Evolutionary conservation across 805 yeast genomes (phyloP), one percentile per base, ranked within the genome.

Genomic region (Saturnispora sekii): DNA sequence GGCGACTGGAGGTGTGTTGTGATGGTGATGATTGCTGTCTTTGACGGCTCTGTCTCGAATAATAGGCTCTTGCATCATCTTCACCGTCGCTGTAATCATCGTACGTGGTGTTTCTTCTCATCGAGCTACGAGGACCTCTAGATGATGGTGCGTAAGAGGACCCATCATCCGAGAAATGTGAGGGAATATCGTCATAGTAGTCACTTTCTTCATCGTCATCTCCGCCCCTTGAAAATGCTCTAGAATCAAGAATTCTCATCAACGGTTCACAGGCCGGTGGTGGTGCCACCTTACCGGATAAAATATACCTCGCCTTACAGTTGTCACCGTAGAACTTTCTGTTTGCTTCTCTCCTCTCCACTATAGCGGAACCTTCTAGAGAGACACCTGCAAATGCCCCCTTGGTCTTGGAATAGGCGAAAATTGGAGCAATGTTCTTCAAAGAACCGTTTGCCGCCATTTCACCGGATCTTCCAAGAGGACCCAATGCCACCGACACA

Each of bases 371-470:
- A 29, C 98, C 98, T 67, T 90, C 98, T 43, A 90, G 74, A 1
- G 97, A 90, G 15, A 90, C 94, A 59, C 98, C 98, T 0, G 98
- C 98, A 66, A 86, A 90, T 41, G 93, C 72, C 51, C 98, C 98
- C 63, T 93, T 90, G 3, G 96, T 88, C 64, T 93, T 90, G 10
- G 97, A 86, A 66, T 93, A 90, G 1, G 97, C 70, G 61, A 90
- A 90, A 14, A 90, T 81, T 6, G 97, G 95, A 4, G 97, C 85
- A 4, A 88, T 93, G 43, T 82, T 73, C 54, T 81, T 82, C 46
- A 87, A 64, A 4, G 96, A 86, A 1, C 97, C 97, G 26, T 94
- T 76, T 16, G 96, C 97, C 14, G 94, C 95, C 40, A 95, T 97
- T 65, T 90, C 98, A 3, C 97, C 98, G 55, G 85, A 88, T 66